Evolutionary conservation across 768 basidiomycete species (phyloP), one percentile per base, ranked within the genome.

Genomic region (Rhodosporidiobolus sp.): DNA sequence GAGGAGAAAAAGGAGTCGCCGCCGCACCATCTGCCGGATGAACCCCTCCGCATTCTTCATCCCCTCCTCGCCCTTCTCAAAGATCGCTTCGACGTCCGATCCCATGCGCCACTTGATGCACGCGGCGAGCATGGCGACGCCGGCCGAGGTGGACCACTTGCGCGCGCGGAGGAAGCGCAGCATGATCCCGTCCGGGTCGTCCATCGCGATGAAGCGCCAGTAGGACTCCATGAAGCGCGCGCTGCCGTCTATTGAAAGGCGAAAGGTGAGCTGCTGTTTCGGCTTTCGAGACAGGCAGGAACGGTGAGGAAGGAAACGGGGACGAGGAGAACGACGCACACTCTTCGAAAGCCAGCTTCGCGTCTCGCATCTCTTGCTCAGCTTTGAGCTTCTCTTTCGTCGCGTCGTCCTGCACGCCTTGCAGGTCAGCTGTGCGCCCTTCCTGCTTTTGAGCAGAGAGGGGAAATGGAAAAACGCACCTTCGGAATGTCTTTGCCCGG

Each of bases 101-200:
- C 76, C 72, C 54, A 78, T 76, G 22, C 77, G 65, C 77, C 77
- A 78, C 48, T 74, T 76, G 63, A 76, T 69, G 58, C 77, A 78
- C 6, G 75, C 70, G 6, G 68, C 59, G 14, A 69, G 73, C 77
- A 78, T 78, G 3, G 77, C 72, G 2, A 76, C 72, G 32, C 70
- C 77, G 8, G 77, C 77, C 24, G 57, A 67, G 17, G 72, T 52
- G n/a, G 61, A 70, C 77, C 77, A 78, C 58, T 78, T 78, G 28
- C 77, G 62, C 14, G 77, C 77, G 43, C 77, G 65, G 4, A 78
- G 48, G 64, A 78, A 78, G 24, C 76, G 66, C 3, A 78, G 67
- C 60, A 66, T 67, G 52, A 74, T 72, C 34, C 59, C 63, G 67
- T 78, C 77, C 3, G 77, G 74, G 45, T 78, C 75, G 52, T 74